phyloP scores from a whole-genome alignment of 169 alveolate genomes.

The Eimeria necatrix region DNA sequence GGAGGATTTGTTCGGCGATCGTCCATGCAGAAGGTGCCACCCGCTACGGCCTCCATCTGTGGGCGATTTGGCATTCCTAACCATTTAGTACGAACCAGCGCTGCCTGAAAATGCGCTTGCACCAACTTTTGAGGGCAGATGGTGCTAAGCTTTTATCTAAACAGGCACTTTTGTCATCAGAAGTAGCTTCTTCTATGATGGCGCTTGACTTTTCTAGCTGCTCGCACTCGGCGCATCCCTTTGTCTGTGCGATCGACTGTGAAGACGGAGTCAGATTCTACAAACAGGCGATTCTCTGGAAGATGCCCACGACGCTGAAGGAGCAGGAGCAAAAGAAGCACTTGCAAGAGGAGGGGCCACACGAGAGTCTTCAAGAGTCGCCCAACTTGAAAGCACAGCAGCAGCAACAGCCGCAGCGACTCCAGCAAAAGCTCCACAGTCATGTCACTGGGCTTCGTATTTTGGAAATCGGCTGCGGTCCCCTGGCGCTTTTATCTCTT shows the following conservation, averaged over 20 bases:
- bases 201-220: no score
- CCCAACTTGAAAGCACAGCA: neutral
- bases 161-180: no score
- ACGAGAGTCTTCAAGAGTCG: neutral
- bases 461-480: conserved; percentile 92
- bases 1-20: conserved; percentile 47
- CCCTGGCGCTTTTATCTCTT: conserved; percentile 90
- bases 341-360: neutral
- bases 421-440: neutral
- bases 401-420: neutral
- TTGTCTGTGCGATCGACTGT: neutral
- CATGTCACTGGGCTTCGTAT: conserved; percentile 83
- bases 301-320: conserved; percentile 1
- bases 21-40: conserved; percentile 48
- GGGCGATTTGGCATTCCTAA: conserved; percentile 46
- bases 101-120: neutral
- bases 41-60: conserved; percentile 53
- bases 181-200: no score
- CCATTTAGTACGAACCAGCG: neutral
- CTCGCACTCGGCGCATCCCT: neutral
- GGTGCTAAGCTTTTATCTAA: no score
- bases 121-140: no score
- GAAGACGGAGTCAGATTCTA: conserved; percentile 72
- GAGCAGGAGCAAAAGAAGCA: conserved; percentile 11
- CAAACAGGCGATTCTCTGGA: conserved; percentile 59